Conservation (phyloP, 2,329 filamentous ascomycete species). For the Sporothrix globosa region DNA sequence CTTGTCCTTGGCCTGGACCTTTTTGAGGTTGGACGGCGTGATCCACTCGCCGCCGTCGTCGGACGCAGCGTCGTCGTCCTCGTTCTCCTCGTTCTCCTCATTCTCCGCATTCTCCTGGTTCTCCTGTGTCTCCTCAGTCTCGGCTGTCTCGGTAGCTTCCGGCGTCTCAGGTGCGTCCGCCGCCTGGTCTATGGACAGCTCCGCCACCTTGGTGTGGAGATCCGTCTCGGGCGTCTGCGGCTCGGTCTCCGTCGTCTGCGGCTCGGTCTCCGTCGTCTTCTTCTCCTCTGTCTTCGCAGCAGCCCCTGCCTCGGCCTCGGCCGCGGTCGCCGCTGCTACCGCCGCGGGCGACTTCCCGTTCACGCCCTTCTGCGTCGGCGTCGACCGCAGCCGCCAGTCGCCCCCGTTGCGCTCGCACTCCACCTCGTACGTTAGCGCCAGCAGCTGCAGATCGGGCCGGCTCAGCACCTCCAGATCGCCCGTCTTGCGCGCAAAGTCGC, state of each 20-base stretch:
- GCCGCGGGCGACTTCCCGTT: conserved; percentile 66
- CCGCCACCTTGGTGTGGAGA: conserved; percentile 22
- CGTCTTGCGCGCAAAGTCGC: conserved; percentile 83
- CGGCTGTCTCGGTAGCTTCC: background rate
- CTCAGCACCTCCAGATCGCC: conserved; percentile 89
- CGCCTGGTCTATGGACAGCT: conserved; percentile 11
- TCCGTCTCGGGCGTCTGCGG: conserved; percentile 28
- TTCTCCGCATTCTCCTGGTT: conserved; percentile 28
- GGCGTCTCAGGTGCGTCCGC: background rate
- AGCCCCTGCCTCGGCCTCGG: conserved; percentile 16
- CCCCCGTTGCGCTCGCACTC: conserved; percentile 90
- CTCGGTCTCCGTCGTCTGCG: background rate
- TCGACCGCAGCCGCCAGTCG: conserved; percentile 78
- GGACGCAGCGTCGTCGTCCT: no score
- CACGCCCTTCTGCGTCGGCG: conserved; percentile 75
- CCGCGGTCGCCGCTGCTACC: conserved; percentile 28
- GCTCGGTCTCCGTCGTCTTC: background rate
- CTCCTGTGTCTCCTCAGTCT: background rate
- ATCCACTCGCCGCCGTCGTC: conserved; percentile 74
- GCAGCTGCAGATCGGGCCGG: conserved; percentile 82
- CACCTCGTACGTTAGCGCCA: conserved; percentile 92
- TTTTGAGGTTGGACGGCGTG: conserved; percentile 87
- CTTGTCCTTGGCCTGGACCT: conserved; percentile 72
- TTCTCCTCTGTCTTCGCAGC: background rate
- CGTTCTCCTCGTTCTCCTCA: no score